phyloP scores from a whole-genome alignment of 2,329 filamentous ascomycete genomes.

The Fusarium staphyleae region DNA sequence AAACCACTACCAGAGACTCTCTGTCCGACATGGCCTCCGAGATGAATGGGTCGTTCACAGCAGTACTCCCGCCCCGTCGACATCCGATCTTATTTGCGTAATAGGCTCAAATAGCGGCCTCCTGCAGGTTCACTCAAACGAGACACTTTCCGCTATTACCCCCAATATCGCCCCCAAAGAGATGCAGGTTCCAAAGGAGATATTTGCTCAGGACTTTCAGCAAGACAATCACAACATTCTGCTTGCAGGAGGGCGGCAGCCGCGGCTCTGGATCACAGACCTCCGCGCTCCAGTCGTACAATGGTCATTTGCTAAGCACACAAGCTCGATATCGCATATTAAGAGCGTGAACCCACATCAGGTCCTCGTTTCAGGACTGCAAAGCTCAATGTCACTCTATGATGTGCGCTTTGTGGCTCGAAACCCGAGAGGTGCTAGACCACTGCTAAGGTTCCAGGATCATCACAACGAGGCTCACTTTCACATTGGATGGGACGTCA shows the following conservation, averaged over 20 bases:
- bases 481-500: conserved; percentile 60
- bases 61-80: conserved; percentile 52
- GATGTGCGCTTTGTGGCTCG: conserved; percentile 57
- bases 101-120: conserved; percentile 59
- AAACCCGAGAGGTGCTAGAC: conserved; percentile 37
- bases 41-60: conserved; percentile 48
- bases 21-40: conserved; percentile 38
- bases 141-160: conserved; percentile 47
- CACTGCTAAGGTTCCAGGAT: conserved; percentile 57
- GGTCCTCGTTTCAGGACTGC: conserved; percentile 61
- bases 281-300: conserved; percentile 47
- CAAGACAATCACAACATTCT: conserved; percentile 53
- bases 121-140: conserved; percentile 45
- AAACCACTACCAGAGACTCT: conserved; percentile 45
- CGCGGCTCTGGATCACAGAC: conserved; percentile 56
- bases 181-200: conserved; percentile 43
- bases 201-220: conserved; percentile 60
- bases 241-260: conserved; percentile 59
- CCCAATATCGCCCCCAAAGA: conserved; percentile 32
- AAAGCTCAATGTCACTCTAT: conserved; percentile 60
- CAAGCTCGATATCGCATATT: conserved; percentile 57
- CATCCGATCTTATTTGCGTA: conserved; percentile 52
- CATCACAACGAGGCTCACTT: conserved; percentile 59
- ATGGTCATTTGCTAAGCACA: conserved; percentile 47
- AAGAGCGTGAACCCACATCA: conserved; percentile 57